These are phyloP conservation scores for Solanum medicagineum DNA, from an alignment of 257 asterid genomes.

Conservation along the genomic window DNA sequence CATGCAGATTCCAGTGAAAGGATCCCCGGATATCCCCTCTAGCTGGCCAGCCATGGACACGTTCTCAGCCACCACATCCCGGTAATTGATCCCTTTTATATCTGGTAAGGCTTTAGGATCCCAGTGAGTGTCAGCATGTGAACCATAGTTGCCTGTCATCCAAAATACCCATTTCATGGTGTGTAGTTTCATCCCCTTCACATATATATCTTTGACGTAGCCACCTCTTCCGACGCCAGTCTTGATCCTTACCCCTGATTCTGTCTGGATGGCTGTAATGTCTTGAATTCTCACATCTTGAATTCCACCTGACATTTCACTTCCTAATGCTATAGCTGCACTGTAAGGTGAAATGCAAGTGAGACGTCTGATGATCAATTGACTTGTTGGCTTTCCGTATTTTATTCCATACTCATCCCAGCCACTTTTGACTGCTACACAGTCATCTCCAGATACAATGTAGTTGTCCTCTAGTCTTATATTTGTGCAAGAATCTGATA, in stretches of 20 bases:
- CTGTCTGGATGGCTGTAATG: conserved; percentile 62
- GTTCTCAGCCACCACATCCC: conserved; percentile 67
- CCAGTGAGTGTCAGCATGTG: conserved; percentile 58
- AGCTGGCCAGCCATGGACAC: conserved; percentile 63
- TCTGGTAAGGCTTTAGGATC: conserved; percentile 65
- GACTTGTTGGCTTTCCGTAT: conserved; percentile 73
- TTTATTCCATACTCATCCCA: conserved; percentile 86
- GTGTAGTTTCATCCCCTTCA: conserved; percentile 59
- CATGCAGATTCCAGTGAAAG: conserved; percentile 68
- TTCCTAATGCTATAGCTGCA: conserved; percentile 81
- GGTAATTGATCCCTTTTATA: conserved; percentile 60
- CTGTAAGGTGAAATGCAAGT: conserved; percentile 87
- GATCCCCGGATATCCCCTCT: conserved; percentile 75
- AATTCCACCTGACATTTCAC: conserved; percentile 93
- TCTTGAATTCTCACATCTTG: conserved; percentile 67
- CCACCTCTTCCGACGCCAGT: conserved; percentile 75
- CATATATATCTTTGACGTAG: conserved; percentile 50
- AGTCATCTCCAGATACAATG: conserved; percentile 77
- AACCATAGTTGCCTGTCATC: conserved; percentile 91
- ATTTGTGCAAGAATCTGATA: conserved; percentile 78
- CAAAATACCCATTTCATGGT: conserved; percentile 90
- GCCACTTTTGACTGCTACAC: conserved; percentile 81
- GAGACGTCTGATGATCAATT: conserved; percentile 48
- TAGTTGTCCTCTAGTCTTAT: conserved; percentile 66
- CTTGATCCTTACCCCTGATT: conserved; percentile 70